Conservation (phyloP, 148 eudicot genomes). For the Rhododendron ferrugineum region DNA sequence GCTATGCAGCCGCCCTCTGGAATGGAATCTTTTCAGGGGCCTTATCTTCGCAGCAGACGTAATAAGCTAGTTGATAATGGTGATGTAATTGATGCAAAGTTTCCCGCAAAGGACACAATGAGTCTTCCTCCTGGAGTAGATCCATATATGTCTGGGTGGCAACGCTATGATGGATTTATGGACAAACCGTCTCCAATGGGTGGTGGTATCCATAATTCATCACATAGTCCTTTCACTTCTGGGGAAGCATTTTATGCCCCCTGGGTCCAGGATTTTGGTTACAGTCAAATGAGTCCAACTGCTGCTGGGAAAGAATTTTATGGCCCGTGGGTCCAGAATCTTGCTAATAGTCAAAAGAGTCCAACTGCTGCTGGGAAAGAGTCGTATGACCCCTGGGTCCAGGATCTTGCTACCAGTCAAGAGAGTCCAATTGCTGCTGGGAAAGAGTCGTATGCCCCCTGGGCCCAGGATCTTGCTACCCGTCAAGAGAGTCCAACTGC, state of each 20-base stretch:
- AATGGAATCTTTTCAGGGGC: neutral
- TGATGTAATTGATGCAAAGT: constrained; percentile 7
- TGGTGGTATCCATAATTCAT: neutral
- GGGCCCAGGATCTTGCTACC: constrained; percentile 10
- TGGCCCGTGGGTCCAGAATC: constrained; percentile 6
- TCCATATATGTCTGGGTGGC: constrained; percentile 8
- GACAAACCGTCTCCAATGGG: neutral
- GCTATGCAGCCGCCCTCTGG: neutral
- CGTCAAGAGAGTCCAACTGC: constrained; percentile 4
- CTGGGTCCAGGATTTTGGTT: constrained; percentile 9
- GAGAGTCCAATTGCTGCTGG: constrained; percentile 1
- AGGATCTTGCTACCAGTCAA: constrained; percentile 3
- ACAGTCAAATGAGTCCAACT: neutral
- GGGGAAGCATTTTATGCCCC: neutral
- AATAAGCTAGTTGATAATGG: constrained; percentile 2
- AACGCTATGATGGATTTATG: neutral
- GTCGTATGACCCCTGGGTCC: neutral
- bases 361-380: neutral
- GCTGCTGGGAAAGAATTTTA: neutral
- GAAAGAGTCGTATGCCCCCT: neutral
- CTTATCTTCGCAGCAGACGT: neutral
- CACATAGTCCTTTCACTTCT: neutral
- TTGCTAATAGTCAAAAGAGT: neutral
- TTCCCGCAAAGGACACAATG: neutral
- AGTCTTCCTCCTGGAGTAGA: constrained; percentile 14